Evolutionary conservation across 2,329 filamentous ascomycete genomes (phyloP), one percentile per base, ranked within the genome.

Genomic region (Exophiala viscosa): DNA sequence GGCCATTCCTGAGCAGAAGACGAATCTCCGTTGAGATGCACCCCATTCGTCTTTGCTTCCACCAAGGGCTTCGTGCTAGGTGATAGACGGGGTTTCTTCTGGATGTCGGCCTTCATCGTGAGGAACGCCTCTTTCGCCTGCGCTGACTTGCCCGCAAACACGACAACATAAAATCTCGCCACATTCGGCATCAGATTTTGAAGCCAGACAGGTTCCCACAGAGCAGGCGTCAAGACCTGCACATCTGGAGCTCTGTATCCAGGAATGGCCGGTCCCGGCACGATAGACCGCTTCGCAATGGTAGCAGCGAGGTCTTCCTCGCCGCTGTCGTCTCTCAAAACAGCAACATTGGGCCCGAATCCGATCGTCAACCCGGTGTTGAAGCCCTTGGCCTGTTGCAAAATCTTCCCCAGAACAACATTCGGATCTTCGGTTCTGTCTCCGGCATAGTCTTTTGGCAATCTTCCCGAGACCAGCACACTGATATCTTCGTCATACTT

Each of bases 91-190:
- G 88, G 84, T 36, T 90, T 88, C 66, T 89, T 84, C 63, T 89
- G 83, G 66, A 96, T 82, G 70, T 90, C 90, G 56, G 93, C 88
- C 55, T 79, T 78, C 76, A 86, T 90, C 69, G 93, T 87, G 49
- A 83, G 79, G 35, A 76, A 75, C 48, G 84, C 82, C 52, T 52
- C 41, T 40, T 57, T 56, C 3, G 50, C 18, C 23, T 35, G 13
- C 13, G 33, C 9, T 20, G 55, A 54, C 17, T 58, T 54, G 31
- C 61, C 64, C 11, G 56, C 50, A 43, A 63, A 65, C 28, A 61
- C 50, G 28, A 66, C 14, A 15, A 66, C 49, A 42, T 59, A 57
- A 48, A 66, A 65, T 43, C 58, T 62, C 31, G 57, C 63, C 33
- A 53, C 18, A 36, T 65, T 63, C 18, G 57, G 54, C 36, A 56